Conservation (phyloP, 1,139 yeast genomes). For the Arxiozyma heterogenica region DNA sequence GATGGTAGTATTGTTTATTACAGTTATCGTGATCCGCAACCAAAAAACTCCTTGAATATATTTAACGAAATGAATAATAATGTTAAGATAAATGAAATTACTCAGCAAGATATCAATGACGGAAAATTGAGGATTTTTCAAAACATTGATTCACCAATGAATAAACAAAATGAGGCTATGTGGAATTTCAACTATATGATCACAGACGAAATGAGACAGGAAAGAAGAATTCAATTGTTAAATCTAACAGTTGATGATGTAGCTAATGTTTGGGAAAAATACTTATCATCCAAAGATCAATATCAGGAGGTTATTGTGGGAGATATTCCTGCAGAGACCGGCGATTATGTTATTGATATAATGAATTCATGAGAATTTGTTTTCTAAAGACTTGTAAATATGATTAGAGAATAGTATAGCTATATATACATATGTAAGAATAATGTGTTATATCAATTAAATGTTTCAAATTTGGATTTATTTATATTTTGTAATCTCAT, state of each 20-base stretch:
- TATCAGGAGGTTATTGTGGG: slow-evolving; percentile 1
- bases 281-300: slow-evolving; percentile 4
- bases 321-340: not conserved
- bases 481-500: no score
- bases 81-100: slow-evolving; percentile 48
- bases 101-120: slow-evolving; percentile 61
- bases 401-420: not conserved
- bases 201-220: slow-evolving; percentile 72
- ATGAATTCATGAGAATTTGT: not conserved
- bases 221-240: slow-evolving; percentile 63
- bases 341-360: slow-evolving; percentile 1
- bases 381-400: not conserved
- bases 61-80: slow-evolving; percentile 50
- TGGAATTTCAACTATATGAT: slow-evolving; percentile 58
- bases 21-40: slow-evolving; percentile 91
- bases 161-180: slow-evolving; percentile 72
- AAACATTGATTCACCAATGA: slow-evolving; percentile 80
- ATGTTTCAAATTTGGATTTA: no score
- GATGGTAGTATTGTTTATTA: slow-evolving; percentile 76
- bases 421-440: no score
- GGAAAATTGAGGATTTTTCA: slow-evolving; percentile 90
- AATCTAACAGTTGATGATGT: slow-evolving; percentile 59
- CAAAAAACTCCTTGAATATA: slow-evolving; percentile 56
- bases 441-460: no score
- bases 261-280: slow-evolving; percentile 20